Evolutionary conservation across 352 stramenopile species (phyloP), one percentile per base, ranked within the genome.

Genomic region (Phytophthora idaei): DNA sequence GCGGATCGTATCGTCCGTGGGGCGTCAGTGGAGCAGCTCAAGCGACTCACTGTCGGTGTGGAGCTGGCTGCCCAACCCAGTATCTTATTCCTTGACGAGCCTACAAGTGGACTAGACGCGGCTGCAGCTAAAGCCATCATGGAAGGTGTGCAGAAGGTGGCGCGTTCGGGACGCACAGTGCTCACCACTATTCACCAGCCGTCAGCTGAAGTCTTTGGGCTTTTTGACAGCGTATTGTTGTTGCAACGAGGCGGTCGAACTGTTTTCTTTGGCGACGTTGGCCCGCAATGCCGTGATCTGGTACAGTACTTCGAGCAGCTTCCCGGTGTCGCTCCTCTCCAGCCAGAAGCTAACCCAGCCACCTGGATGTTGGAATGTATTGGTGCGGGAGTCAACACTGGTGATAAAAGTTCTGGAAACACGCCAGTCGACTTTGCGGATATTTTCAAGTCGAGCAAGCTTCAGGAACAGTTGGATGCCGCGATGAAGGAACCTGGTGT

Each of bases 331-430:
- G 2, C 60, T 57, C 71, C 78, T 3, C 64, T 74, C 49, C 76
- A 78, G 31, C 53, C 46, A 27, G 64, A 67, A 45, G 60, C 59
- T 9, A 81, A 79, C 27, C 90, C 90, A 27, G 88, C 88, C 14
- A 95, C 88, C 6, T 97, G 89, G 88, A 96, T 97, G 88, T 67
- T 97, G 0, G 80, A 88, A 8, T 77, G 69, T 15, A 87, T 87
- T 41, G 78, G 80, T 10, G 80, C 77, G 2, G 86, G 78, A 12
- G 69, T 78, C 15, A 73, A 62, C 31, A 51, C 47, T 12, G 37
- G 50, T 37, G 48, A 51, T 36, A 62, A 63, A 37, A 56, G 10
- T n/a, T 39, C 21, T 55, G 52, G 28, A 52, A 51, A 59, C 45
- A 39, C 28, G 28, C 15, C 44, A 0, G 28, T 65, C 7, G 74